phyloP scores from a whole-genome alignment of 2,329 filamentous ascomycete genomes.

The Apiospora sp. region DNA sequence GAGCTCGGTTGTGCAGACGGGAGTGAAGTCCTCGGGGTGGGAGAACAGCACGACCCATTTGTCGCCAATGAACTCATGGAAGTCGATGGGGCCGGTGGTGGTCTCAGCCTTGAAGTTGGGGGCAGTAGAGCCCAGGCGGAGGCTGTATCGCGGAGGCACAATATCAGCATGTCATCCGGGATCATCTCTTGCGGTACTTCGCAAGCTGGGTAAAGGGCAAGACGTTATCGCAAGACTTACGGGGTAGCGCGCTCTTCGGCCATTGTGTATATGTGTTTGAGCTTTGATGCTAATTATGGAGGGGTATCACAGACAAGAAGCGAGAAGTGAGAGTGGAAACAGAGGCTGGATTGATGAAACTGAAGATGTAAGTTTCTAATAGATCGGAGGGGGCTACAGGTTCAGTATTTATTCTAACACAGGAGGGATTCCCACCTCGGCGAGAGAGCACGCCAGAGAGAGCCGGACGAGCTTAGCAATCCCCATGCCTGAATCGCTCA shows the following conservation, averaged over 20 bases:
- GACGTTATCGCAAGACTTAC: constrained; percentile 34
- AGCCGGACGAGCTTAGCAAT: constrained; percentile 14
- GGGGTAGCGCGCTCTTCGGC: constrained; percentile 38
- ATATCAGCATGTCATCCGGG: background rate
- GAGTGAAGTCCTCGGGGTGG: constrained; percentile 90
- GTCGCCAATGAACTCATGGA: constrained; percentile 82
- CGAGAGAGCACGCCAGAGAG: constrained; percentile 2
- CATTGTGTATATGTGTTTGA: constrained; percentile 34
- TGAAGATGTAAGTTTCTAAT: constrained; percentile 11
- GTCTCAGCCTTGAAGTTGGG: constrained; percentile 88
- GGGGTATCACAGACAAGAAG: background rate
- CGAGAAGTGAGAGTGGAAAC: background rate
- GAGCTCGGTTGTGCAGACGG: constrained; percentile 95
- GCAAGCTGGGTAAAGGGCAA: background rate
- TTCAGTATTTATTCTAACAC: constrained; percentile 21
- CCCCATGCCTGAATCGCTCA: constrained; percentile 11
- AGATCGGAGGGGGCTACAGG: constrained; percentile 5
- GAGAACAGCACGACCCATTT: constrained; percentile 86
- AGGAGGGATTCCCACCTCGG: constrained; percentile 2
- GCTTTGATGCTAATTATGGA: background rate
- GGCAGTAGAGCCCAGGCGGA: constrained; percentile 72
- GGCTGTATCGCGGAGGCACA: constrained; percentile 45
- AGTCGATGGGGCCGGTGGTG: constrained; percentile 79
- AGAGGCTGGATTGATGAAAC: constrained; percentile 16
- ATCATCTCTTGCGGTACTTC: background rate